Evolutionary conservation across 257 asterid genomes (phyloP), one percentile per base, ranked within the genome.

Genomic region (Lycium ferocissimum): DNA sequence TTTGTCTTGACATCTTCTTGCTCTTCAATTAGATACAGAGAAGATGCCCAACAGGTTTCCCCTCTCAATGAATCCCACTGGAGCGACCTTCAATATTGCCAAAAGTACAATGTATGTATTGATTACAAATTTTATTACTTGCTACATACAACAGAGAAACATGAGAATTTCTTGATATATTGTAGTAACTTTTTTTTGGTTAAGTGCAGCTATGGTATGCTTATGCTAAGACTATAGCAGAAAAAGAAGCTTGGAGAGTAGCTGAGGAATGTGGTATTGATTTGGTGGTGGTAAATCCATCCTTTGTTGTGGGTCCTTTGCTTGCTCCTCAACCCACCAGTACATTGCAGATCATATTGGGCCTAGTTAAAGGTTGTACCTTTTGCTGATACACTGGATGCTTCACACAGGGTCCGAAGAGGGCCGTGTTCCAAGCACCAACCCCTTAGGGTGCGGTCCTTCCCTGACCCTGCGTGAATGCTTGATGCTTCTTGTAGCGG

Each of bases 51-150:
- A 33, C 72, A 89, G 85, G 85, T 78, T 43, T 95, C 96, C 20
- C 94, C 98, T 37, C 96, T 95, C 63, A 95, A 97, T 78, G 98
- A 97, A 86, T 92, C 97, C 26, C 98, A 95, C n/a, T 95, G 98
- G 99, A 92, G 92, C 5, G 96, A 97, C 86, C 91, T 89, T 2
- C 92, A 94, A 14, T 97, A 97, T 49, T 97, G 99, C 82, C 83
- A 88, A 88, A 82, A 13, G 71, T 43, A 95, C 93, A 97, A 94
- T 80, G 98, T 95, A 92, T 82, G 14, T 35, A 67, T 51, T 13
- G 62, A 20, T 82, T 57, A 58, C 37, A 20, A 12, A 14, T 20
- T 8, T 56, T 26, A 26, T 20, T 43, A 7, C 26, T 33, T 8
- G 0, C 12, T 13, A 22, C 17, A 26, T 13, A 59, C 15, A 47